phyloP scores from a whole-genome alignment of 148 eudicot genomes.

The Fagopyrum tataricum region DNA sequence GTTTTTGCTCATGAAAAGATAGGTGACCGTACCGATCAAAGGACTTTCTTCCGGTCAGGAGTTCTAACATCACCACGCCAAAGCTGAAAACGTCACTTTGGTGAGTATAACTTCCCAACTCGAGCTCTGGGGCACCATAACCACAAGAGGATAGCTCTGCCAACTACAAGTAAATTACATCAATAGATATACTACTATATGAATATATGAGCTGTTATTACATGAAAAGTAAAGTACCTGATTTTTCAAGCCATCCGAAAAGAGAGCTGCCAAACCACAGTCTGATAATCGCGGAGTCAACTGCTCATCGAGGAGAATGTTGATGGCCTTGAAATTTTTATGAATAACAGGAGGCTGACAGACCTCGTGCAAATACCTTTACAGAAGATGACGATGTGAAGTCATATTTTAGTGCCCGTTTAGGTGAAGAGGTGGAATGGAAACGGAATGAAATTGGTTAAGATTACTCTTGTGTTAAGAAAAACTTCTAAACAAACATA shows the following conservation, averaged over 20 bases:
- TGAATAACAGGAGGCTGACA: slow-evolving; percentile 72
- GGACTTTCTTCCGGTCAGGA: slow-evolving; percentile 78
- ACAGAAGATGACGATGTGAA: slow-evolving; percentile 14
- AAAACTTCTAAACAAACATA: too few species aligned
- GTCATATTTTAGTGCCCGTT: too few species aligned
- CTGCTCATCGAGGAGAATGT: slow-evolving; percentile 74
- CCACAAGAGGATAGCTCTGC: slow-evolving; percentile 35
- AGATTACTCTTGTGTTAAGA: too few species aligned
- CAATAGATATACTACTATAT: not conserved
- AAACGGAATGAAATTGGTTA: too few species aligned
- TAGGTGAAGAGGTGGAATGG: too few species aligned
- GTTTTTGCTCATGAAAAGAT: not conserved
- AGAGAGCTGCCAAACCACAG: slow-evolving; percentile 68
- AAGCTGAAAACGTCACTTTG: slow-evolving; percentile 94
- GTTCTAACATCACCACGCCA: slow-evolving; percentile 92
- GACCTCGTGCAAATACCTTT: slow-evolving; percentile 82
- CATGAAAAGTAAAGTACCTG: slow-evolving; percentile 37
- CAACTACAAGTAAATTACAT: slow-evolving; percentile 33
- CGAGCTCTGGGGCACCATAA: slow-evolving; percentile 93
- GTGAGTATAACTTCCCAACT: slow-evolving; percentile 61
- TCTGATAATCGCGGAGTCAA: slow-evolving; percentile 68
- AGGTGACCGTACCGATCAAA: slow-evolving; percentile 63
- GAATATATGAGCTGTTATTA: not conserved
- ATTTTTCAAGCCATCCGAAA: slow-evolving; percentile 32
- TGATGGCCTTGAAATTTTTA: slow-evolving; percentile 76